phyloP scores from a whole-genome alignment of 805 yeast genomes.

The Pichia cephalocereana region DNA sequence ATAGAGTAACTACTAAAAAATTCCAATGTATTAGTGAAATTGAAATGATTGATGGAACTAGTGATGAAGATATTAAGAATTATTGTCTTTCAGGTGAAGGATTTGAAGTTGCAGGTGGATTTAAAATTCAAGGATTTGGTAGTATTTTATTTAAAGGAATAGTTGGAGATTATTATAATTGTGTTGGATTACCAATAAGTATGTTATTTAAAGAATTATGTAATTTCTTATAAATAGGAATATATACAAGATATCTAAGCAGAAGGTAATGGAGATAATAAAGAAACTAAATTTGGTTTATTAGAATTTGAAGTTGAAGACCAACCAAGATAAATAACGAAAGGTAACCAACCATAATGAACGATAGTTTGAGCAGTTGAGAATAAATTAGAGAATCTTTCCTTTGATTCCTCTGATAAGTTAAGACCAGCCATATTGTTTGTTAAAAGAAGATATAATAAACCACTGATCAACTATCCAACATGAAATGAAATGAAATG shows the following conservation, averaged over 20 bases:
- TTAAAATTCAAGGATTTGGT: conserved; percentile 70
- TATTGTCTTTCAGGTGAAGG: too few species aligned
- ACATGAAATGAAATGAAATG: too few species aligned
- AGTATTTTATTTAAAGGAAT: conserved; percentile 52
- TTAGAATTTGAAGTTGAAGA: conserved; percentile 66
- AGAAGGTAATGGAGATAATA: conserved; percentile 74
- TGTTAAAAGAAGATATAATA: too few species aligned
- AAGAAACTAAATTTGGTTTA: conserved; percentile 71
- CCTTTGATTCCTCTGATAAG: conserved; percentile 47
- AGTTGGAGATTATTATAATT: conserved; percentile 76
- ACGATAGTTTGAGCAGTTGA: conserved; percentile 79
- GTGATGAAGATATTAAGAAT: conserved; percentile 45
- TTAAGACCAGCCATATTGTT: conserved; percentile 27
- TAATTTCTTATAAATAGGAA: conserved; percentile 2
- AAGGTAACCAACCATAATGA: conserved; percentile 97
- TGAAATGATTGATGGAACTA: conserved; percentile 33
- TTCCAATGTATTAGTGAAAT: conserved; percentile 21
- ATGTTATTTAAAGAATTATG: conserved; percentile 34
- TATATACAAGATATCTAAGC: conserved; percentile 32
- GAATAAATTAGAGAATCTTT: conserved; percentile 76
- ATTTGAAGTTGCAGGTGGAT: conserved; percentile 83
- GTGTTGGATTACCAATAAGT: conserved; percentile 77
- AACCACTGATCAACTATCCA: too few species aligned
- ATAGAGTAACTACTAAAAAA: not conserved
- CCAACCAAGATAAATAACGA: conserved; percentile 88